Base-by-base conservation (phyloP, 1,284 basidiomycete species). In the Trichosporon ovoides region DNA sequence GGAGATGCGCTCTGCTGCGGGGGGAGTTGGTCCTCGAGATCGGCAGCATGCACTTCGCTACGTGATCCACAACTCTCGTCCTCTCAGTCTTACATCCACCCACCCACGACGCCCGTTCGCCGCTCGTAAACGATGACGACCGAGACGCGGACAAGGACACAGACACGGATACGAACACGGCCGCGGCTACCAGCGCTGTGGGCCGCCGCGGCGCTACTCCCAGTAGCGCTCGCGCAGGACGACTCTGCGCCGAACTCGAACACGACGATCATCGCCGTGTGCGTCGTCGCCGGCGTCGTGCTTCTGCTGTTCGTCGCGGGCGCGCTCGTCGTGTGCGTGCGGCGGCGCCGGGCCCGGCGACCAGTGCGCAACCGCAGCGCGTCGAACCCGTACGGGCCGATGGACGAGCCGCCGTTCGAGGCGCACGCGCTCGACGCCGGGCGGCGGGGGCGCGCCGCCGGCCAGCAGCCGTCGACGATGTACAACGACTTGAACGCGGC, bases 401-500 rank as follows among this genome's bases (percentile, higher is more conserved):
- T 48, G 43, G 43, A 48, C 6, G 24, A 22, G 16, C 43, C 22
- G 7, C 22, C 16, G 7, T 16, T 48, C 12, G 43, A n/a, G 7
- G 43, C 43, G 11, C 24, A 48, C 28, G 5, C 28, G 22, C 12
- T 48, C 2, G 16, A 28, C 9, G 16, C 43, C 1, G 24, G 4
- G 13, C 43, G 22, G 14, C 43, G 43, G 9, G 43, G 43, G 13
- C 5, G 43, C 13, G 14, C 43, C 5, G 43, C 16, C 16, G 43
- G 43, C 7, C 43, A 48, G 43, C 43, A 48, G 43, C 43, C 43
- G 24, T 48, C 43, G 43, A 48, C 43, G n/a, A 48, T 48, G 43
- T 48, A 48, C 43, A 12, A 28, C 24, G 43, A 48, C 24, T 22
- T 48, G 43, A 48, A 18, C 22, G 22, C 22, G 13, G 43, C 43